Evolutionary conservation across 805 yeast genomes (phyloP).

Genomic region (Kazachstania taianensis): DNA sequence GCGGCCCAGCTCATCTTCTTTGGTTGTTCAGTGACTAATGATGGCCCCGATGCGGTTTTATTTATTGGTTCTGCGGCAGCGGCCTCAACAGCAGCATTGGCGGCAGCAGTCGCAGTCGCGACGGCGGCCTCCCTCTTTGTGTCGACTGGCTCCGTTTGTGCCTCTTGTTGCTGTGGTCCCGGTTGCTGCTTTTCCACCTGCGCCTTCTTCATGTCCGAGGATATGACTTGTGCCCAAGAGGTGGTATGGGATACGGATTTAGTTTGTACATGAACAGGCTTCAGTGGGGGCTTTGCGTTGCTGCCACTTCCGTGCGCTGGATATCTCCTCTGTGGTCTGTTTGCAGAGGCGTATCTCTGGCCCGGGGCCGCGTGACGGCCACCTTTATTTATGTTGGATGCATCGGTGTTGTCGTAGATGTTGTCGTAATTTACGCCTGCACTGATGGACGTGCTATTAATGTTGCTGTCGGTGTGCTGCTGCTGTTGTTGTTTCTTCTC

Average conservation of each 20-base stretch:
- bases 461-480: not conserved
- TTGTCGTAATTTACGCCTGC: slow-evolving; percentile 6
- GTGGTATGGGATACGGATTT: slow-evolving; percentile 19
- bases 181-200: slow-evolving; percentile 2
- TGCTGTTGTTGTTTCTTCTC: slow-evolving; percentile 32
- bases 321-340: no score
- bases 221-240: slow-evolving; percentile 33
- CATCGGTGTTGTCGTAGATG: slow-evolving; percentile 7
- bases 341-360: slow-evolving; percentile 4
- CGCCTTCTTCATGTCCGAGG: slow-evolving; percentile 10
- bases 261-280: slow-evolving; percentile 22
- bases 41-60: no score
- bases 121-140: slow-evolving; percentile 9
- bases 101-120: slow-evolving; percentile 10
- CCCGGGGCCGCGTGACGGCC: slow-evolving; percentile 3
- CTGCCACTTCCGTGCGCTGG: not conserved
- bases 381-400: slow-evolving; percentile 1
- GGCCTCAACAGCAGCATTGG: slow-evolving; percentile 6
- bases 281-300: slow-evolving; percentile 3
- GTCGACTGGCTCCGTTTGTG: not conserved
- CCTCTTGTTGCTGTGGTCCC: not conserved
- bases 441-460: not conserved
- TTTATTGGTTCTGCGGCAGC: slow-evolving; percentile 3
- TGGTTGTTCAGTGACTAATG: no score
- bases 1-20: slow-evolving; percentile 57